Percentiles rank a stretch among this genome's conserved stretches.
Conservation (phyloP, 352 stramenopile species). For the Globisporangium paroecandrum region DNA sequence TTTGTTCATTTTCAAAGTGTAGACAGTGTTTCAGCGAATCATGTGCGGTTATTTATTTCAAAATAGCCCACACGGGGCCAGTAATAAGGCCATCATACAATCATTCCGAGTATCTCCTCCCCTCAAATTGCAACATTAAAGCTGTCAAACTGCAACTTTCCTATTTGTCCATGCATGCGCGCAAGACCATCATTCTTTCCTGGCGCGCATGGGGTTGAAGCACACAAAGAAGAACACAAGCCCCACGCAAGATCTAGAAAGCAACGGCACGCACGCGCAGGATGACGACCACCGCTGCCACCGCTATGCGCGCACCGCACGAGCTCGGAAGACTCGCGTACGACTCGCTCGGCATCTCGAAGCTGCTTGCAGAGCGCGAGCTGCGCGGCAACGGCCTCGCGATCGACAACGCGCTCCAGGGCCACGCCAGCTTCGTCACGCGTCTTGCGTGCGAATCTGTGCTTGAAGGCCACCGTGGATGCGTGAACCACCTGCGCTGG, state of each 20-base stretch:
- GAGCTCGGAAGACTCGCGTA: not conserved
- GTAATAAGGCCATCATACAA: constrained; percentile 1
- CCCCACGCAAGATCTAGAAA: not conserved
- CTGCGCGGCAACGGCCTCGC: constrained; percentile 40
- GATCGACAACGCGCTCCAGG: constrained; percentile 44
- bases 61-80: not conserved
- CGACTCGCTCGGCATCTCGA: constrained; percentile 21
- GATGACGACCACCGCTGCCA: not conserved
- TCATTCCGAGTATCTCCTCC: not conserved
- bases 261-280: not conserved
- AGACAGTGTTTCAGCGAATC: not conserved
- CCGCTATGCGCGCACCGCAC: not conserved
- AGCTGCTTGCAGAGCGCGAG: constrained; percentile 57
- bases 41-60: not conserved
- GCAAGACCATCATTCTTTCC: not conserved
- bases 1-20: too few species aligned
- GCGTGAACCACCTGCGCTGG: constrained; percentile 87
- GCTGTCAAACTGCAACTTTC: not conserved
- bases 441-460: constrained; percentile 54
- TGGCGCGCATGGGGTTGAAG: not conserved
- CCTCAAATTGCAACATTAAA: not conserved
- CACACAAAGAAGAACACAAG: constrained; percentile 1
- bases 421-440: constrained; percentile 55
- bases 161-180: not conserved
- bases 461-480: constrained; percentile 60